These are phyloP conservation scores for Phytophthora tentaculata DNA, from an alignment of 352 stramenopile genomes.

Conservation along the genomic window DNA sequence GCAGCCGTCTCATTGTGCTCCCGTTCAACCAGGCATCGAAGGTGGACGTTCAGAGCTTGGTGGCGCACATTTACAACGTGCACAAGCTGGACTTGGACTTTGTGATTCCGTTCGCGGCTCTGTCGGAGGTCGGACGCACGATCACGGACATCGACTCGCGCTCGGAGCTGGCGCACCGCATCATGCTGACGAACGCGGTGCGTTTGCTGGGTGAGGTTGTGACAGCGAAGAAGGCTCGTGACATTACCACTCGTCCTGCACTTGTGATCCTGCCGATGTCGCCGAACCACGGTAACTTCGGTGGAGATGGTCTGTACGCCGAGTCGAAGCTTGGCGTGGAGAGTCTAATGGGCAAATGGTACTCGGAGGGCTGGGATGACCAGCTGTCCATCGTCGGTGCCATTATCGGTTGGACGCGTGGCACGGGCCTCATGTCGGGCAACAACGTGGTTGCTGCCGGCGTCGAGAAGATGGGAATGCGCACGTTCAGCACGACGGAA, in stretches of 20 bases:
- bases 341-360: conserved; percentile 89
- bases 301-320: conserved; percentile 86
- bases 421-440: conserved; percentile 87
- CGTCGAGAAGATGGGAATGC: conserved; percentile 81
- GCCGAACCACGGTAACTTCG: conserved; percentile 89
- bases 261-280: conserved; percentile 83
- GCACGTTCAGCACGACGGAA: conserved; percentile 87
- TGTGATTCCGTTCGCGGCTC: conserved; percentile 86
- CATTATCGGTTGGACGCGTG: conserved; percentile 89
- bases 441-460: conserved; percentile 88
- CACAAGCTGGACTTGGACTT: conserved; percentile 89
- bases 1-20: conserved; percentile 78
- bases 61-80: conserved; percentile 85
- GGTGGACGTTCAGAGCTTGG: conserved; percentile 70
- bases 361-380: conserved; percentile 86
- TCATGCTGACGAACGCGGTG: conserved; percentile 90
- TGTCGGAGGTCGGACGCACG: conserved; percentile 80
- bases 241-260: conserved; percentile 79
- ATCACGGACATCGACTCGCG: conserved; percentile 81
- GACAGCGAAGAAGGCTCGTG: conserved; percentile 71
- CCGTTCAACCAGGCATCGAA: conserved; percentile 90
- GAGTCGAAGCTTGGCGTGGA: conserved; percentile 90
- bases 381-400: conserved; percentile 86
- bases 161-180: conserved; percentile 85
- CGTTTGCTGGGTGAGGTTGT: conserved; percentile 84